Percentiles rank a stretch among this genome's conserved stretches.
phyloP scores from a whole-genome alignment of 495 filamentous ascomycete genomes.

The Penicillium ucsense region DNA sequence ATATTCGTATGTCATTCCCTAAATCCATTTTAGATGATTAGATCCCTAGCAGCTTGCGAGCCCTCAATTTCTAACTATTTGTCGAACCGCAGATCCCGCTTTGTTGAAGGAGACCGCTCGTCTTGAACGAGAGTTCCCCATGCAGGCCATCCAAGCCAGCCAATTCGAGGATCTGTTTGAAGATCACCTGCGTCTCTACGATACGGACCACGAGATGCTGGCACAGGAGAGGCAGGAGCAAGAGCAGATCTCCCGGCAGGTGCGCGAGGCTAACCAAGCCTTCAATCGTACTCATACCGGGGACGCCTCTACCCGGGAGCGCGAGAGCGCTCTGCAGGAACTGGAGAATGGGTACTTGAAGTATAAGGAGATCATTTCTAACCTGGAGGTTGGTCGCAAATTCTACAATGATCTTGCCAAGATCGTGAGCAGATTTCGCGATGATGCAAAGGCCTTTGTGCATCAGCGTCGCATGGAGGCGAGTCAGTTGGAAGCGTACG shows the following conservation, averaged over 20 bases:
- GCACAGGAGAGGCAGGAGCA: conserved; percentile 67
- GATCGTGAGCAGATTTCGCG: conserved; percentile 69
- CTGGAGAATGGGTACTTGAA: conserved; percentile 89
- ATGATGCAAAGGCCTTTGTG: conserved; percentile 68
- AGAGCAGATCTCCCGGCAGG: conserved; percentile 53
- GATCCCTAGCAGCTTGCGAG: neutral
- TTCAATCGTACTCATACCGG: conserved; percentile 63
- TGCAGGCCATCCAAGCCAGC: conserved; percentile 69
- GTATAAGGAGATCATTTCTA: conserved; percentile 88
- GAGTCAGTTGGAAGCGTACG: conserved; percentile 61
- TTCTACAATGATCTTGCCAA: conserved; percentile 94
- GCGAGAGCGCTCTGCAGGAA: conserved; percentile 77
- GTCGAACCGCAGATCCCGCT: conserved; percentile 39
- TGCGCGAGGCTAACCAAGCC: conserved; percentile 65
- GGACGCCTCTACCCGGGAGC: conserved; percentile 63
- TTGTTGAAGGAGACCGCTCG: conserved; percentile 75
- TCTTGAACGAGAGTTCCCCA: conserved; percentile 76
- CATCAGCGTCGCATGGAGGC: conserved; percentile 75
- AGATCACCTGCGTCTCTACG: conserved; percentile 67
- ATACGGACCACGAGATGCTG: conserved; percentile 60
- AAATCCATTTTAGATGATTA: neutral
- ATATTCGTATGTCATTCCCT: conserved; percentile 56
- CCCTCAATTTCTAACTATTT: neutral
- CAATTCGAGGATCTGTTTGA: conserved; percentile 92
- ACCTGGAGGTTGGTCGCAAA: conserved; percentile 80